These are phyloP conservation scores for Micractinium sp. DNA, from an alignment of 139 green algal genomes.

Conservation along the genomic window DNA sequence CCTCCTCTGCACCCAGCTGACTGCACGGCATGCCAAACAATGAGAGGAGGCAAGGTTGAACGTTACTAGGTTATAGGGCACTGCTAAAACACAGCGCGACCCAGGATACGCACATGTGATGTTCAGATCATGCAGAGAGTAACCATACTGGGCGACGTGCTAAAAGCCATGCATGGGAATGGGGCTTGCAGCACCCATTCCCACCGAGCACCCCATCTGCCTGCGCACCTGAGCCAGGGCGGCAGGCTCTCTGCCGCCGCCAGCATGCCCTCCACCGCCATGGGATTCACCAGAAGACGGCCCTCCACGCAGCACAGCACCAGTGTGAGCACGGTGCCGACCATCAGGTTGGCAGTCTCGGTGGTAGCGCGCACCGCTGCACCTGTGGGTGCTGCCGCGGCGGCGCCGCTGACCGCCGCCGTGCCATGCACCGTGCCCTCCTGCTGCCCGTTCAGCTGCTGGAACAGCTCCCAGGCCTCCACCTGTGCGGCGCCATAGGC, in stretches of 20 bases:
- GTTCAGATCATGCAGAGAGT: too few species aligned
- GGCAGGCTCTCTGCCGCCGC: background rate
- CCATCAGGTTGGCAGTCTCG: constrained; percentile 29
- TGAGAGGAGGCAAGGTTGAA: background rate
- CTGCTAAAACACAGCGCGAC: background rate
- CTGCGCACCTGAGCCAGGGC: constrained; percentile 24
- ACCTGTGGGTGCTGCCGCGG: background rate
- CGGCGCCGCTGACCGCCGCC: background rate
- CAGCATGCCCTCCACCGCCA: background rate
- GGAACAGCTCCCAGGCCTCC: constrained; percentile 15
- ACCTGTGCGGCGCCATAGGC: background rate
- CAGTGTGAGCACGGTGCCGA: constrained; percentile 35
- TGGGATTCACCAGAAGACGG: background rate
- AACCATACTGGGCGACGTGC: too few species aligned
- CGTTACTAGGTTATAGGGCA: background rate
- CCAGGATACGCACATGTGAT: background rate
- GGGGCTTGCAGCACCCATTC: background rate
- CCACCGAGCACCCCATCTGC: background rate
- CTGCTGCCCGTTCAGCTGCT: constrained; percentile 11
- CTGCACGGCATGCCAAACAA: constrained; percentile 1
- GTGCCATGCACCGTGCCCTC: too few species aligned
- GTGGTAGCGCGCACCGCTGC: background rate
- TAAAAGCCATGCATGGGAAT: too few species aligned
- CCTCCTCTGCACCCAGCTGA: constrained; percentile 10
- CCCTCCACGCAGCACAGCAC: constrained; percentile 42